Evolutionary conservation across 2,329 filamentous ascomycete species (phyloP), one percentile per base, ranked within the genome.

Genomic region (Emmonsiellopsis sp.): DNA sequence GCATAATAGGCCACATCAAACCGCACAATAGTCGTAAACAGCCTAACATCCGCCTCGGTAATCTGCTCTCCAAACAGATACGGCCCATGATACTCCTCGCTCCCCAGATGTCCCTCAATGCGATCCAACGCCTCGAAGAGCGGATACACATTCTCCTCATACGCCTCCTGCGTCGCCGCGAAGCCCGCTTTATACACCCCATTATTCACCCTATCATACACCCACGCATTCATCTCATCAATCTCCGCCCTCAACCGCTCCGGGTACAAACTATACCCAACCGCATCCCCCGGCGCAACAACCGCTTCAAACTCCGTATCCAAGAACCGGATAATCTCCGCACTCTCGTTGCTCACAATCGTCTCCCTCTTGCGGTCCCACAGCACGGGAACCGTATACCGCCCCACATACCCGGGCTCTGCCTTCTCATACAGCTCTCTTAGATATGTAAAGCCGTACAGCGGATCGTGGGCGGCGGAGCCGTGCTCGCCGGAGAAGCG

Each of bases 321-420:
- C 52, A 95, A 73, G 85, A 94, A 93, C 60, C 89, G 82, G 62
- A 94, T 82, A 66, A 94, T 93, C 73, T 94, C 89, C 60, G 82
- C 85, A 67, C 85, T 89, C 76, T 94, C 89, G 61, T 95, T 95
- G 77, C 80, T 92, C 58, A 94, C 88, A 62, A 95, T 91, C 7
- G 76, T 81, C 63, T 83, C 79, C 52, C 75, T 72, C 73, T 86
- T 83, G 72, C 82, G 88, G 71, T 95, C 88, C 73, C 86, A 94
- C 50, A 95, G 75, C 27, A 87, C 83, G 0, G 89, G 89, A 6
- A 95, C 88, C 0, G 88, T 94, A 68, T 88, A 92, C 11, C 88
- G 79, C 1, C 85, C 88, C 7, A 73, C 65, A 62, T 89, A 95
- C 36, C 81, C 70, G 1, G 81, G 77, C 60, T 90, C 80, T 17